These are phyloP conservation scores for Leishmania gerbilli DNA, from an alignment of 208 protist species.

Conservation along the genomic window DNA sequence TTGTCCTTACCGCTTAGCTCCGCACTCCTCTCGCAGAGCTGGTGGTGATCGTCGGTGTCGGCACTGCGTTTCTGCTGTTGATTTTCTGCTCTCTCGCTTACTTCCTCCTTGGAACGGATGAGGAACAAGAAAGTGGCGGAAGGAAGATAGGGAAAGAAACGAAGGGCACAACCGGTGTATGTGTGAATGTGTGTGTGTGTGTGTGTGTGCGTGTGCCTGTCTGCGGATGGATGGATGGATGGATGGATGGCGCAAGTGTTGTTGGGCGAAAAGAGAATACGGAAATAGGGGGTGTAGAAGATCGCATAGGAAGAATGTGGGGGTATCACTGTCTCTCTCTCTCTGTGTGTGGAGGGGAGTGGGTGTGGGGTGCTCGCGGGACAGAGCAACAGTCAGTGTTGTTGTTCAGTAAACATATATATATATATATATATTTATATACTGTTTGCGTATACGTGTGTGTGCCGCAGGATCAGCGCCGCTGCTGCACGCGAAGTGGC, in stretches of 20 bases:
- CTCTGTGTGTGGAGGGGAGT: no score
- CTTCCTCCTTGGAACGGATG: no score
- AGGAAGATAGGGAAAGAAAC: background rate
- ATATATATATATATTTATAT: background rate
- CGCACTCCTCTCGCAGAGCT: background rate
- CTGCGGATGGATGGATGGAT: background rate
- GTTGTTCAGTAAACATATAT: no score
- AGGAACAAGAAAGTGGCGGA: background rate
- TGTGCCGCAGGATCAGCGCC: background rate
- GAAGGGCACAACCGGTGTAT: background rate
- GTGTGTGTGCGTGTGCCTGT: background rate
- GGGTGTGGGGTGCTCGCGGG: no score
- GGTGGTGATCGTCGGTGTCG: background rate
- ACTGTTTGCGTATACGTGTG: background rate
- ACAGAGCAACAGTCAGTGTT: no score
- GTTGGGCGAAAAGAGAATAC: no score
- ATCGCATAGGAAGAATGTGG: no score
- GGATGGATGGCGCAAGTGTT: background rate
- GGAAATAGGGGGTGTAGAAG: no score
- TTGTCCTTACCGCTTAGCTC: background rate
- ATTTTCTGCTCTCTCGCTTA: background rate
- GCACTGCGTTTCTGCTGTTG: background rate
- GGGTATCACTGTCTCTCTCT: no score
- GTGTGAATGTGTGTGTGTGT: background rate
- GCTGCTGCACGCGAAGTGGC: background rate